Conservation (phyloP, 2,329 filamentous ascomycete genomes). For the Ustulina deusta region DNA sequence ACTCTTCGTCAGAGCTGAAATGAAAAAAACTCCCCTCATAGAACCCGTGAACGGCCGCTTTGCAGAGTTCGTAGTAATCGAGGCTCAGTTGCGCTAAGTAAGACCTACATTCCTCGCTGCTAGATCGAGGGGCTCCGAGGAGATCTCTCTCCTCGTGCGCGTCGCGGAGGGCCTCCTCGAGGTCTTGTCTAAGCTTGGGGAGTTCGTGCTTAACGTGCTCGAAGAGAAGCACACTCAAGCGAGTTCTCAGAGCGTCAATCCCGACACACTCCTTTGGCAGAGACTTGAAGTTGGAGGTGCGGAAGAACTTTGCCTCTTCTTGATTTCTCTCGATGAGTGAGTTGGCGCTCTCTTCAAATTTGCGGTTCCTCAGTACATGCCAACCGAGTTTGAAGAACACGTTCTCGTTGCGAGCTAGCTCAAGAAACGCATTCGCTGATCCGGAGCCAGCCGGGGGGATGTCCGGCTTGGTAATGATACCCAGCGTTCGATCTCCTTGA, state of each 20-base stretch:
- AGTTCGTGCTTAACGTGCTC: constrained; percentile 30
- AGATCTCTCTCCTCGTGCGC: not conserved
- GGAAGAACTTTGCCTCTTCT: constrained; percentile 24
- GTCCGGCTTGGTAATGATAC: constrained; percentile 63
- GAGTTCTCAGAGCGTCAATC: constrained; percentile 12
- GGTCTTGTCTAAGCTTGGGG: constrained; percentile 15
- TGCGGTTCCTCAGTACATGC: constrained; percentile 59
- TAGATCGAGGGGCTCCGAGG: constrained; percentile 19
- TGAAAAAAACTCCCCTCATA: constrained; percentile 51
- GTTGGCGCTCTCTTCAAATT: constrained; percentile 24
- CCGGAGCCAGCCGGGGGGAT: constrained; percentile 46
- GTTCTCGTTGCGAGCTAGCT: constrained; percentile 56
- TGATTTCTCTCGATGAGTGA: constrained; percentile 24
- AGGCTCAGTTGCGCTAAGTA: constrained; percentile 44
- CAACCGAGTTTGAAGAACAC: constrained; percentile 59
- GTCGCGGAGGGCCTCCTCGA: constrained; percentile 10
- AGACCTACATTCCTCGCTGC: constrained; percentile 2
- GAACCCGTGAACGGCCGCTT: constrained; percentile 48
- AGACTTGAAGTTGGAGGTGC: constrained; percentile 8
- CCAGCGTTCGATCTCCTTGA: constrained; percentile 54
- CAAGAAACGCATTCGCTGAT: constrained; percentile 51
- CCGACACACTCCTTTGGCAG: constrained; percentile 14
- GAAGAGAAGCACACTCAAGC: constrained; percentile 28
- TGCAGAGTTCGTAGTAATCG: constrained; percentile 48
- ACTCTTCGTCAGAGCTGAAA: constrained; percentile 23